Base-by-base conservation (phyloP, 1,139 yeast genomes). In the Debaryomycetaceae sp. region DNA sequence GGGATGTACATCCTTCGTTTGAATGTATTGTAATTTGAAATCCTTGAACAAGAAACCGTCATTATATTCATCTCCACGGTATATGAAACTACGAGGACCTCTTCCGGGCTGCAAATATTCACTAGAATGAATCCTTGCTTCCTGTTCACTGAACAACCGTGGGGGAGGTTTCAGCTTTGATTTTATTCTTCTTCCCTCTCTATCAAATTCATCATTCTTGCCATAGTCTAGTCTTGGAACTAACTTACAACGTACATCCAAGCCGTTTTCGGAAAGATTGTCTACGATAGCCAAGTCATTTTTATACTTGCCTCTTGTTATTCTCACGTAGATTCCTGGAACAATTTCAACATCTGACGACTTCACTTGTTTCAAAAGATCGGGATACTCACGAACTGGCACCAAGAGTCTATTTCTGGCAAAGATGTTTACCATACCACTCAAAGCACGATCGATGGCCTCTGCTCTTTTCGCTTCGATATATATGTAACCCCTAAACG, bases 211-310 rank as follows among this genome's bases (percentile, higher is more conserved):
- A 40, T 75, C 79, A 45, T 81, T 74, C 59, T 81, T 81, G 50
- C 96, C 96, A 63, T 93, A 93, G 63, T 93, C 98, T 49, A 93
- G 70, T 57, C 99, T 81, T 35, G 99, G 99, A 23, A 93, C 95
- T 50, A 95, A 75, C 60, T 89, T 89, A 58, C 96, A 81, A 59
- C 95, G 80, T 23, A 90, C 98, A 62, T 91, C 98, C 53, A 95
- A 76, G 43, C 97, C 98, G 60, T 89, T 91, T 60, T 93, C 98
- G 45, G 96, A 87, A 52, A 95, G 78, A 59, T 91, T 90, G 57
- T 90, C 97, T 45, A 93, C 96, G 45, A 89, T 80, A 20, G 97
- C 99, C 52, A 93, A 75, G 64, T 93, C 99, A 36, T 95, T 95
- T 59, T 87, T 88, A 64, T 91, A 91, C 60, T 86, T 86, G 51